phyloP scores from a whole-genome alignment of 208 protist species.

The Trypanosoma melophagium region DNA sequence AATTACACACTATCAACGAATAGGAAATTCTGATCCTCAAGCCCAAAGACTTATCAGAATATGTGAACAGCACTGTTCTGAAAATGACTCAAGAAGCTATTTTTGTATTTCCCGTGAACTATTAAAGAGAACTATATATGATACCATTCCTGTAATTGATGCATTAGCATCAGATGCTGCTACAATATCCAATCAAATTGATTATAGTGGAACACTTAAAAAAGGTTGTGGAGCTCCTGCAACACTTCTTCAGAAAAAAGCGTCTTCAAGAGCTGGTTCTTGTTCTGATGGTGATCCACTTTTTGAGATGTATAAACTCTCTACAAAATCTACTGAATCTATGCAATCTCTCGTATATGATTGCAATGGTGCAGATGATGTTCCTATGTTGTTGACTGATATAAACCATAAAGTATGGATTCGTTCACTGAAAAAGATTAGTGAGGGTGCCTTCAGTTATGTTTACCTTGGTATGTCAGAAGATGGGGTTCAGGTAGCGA shows the following conservation, averaged over 20 bases:
- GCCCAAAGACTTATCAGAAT: constrained; percentile 46
- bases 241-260: background rate
- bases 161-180: background rate
- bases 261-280: background rate
- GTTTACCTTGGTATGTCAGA: constrained; percentile 75
- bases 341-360: constrained; percentile 14
- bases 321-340: constrained; percentile 10
- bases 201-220: background rate
- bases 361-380: constrained; percentile 28
- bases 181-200: background rate
- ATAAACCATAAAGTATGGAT: constrained; percentile 58
- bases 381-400: constrained; percentile 59
- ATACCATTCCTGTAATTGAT: background rate
- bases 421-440: constrained; percentile 59
- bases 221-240: background rate
- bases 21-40: constrained; percentile 35
- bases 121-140: background rate
- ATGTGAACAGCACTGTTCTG: constrained; percentile 37
- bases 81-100: constrained; percentile 51
- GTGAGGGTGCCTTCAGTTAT: constrained; percentile 63
- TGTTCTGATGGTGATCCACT: background rate
- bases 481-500: constrained; percentile 74
- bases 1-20: constrained; percentile 28
- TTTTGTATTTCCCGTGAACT: constrained; percentile 1
- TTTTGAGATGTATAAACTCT: constrained; percentile 17